Evolutionary conservation across 2,329 filamentous ascomycete species (phyloP).

Genomic region (Emmonsiellopsis sp.): DNA sequence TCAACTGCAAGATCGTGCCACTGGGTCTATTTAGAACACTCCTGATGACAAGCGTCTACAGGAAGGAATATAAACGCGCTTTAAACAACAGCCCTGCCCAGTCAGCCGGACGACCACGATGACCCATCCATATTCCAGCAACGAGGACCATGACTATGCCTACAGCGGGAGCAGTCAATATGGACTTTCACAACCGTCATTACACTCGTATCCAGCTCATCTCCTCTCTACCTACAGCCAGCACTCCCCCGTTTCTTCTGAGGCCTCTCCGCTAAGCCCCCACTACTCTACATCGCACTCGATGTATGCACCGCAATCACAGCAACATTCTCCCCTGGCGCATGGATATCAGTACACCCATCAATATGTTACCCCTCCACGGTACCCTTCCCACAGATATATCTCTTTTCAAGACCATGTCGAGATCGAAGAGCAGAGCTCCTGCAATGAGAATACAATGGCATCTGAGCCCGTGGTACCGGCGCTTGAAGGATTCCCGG

Average conservation of each 20-base stretch:
- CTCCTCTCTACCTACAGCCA: slow-evolving; percentile 28
- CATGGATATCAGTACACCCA: slow-evolving; percentile 23
- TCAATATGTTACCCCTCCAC: slow-evolving; percentile 23
- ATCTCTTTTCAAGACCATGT: slow-evolving; percentile 27
- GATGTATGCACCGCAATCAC: slow-evolving; percentile 19
- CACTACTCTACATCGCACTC: slow-evolving; percentile 24
- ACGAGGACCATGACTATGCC: slow-evolving; percentile 16
- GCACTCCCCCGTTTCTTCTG: slow-evolving; percentile 18
- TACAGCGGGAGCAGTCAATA: slow-evolving; percentile 17
- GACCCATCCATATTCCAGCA: slow-evolving; percentile 19
- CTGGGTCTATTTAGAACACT: slow-evolving; percentile 1
- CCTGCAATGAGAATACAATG: slow-evolving; percentile 33
- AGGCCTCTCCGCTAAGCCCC: slow-evolving; percentile 21
- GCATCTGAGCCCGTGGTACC: slow-evolving; percentile 36
- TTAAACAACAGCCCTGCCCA: not conserved
- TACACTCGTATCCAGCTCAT: slow-evolving; percentile 29
- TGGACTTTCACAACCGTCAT: slow-evolving; percentile 17
- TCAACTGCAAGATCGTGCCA: not conserved
- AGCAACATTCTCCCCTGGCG: slow-evolving; percentile 22
- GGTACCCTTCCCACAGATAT: slow-evolving; percentile 25
- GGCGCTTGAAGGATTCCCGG: slow-evolving; percentile 34
- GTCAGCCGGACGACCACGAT: slow-evolving; percentile 13
- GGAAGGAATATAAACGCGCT: not conserved
- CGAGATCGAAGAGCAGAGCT: slow-evolving; percentile 36
- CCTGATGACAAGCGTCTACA: not conserved